Evolutionary conservation across 2,329 filamentous ascomycete species (phyloP).

Genomic region (Colletotrichum noveboracense): DNA sequence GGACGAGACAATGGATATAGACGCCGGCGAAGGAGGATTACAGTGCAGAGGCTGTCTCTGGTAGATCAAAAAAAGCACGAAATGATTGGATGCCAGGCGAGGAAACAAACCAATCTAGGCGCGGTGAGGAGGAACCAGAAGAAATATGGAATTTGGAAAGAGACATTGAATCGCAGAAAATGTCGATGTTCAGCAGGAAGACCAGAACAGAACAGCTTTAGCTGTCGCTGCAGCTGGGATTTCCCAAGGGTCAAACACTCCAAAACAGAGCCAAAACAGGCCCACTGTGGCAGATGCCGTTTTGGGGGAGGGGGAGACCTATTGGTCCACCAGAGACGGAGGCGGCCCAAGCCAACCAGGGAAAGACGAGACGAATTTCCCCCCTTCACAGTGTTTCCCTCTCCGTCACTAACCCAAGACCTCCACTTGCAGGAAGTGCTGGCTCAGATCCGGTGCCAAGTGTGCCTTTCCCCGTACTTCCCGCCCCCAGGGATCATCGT

Average conservation of each 20-base stretch:
- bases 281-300: constrained; percentile 22
- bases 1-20: not conserved
- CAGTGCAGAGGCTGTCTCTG: not conserved
- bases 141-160: not conserved
- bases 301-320: not conserved
- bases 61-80: not conserved
- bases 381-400: not conserved
- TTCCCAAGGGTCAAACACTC: constrained; percentile 14
- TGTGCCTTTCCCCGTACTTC: not conserved
- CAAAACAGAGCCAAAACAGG: constrained; percentile 21
- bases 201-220: not conserved
- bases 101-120: not conserved
- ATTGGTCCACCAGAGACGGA: not conserved
- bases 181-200: not conserved
- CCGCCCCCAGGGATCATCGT: not conserved
- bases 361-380: not conserved
- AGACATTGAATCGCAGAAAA: not conserved
- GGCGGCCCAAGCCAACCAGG: constrained; percentile 2
- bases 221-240: constrained; percentile 2
- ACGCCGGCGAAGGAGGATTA: not conserved
- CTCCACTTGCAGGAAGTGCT: not conserved
- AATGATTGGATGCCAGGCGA: not conserved
- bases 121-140: not conserved
- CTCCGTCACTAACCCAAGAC: not conserved
- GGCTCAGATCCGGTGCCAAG: not conserved